phyloP scores from a whole-genome alignment of 331 rosid genomes.

The Rosa hybrid region DNA sequence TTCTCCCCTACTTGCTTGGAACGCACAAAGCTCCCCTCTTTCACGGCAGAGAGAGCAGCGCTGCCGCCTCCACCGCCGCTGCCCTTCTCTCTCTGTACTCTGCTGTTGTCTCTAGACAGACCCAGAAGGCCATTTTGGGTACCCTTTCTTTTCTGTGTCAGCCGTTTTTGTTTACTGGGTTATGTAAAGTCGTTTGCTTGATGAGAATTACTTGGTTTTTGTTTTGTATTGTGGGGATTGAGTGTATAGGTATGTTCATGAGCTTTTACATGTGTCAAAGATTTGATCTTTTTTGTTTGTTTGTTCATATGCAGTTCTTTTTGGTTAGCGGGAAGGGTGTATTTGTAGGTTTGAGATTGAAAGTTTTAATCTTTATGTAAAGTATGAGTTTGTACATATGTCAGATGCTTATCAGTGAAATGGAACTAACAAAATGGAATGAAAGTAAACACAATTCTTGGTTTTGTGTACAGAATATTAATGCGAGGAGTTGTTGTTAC shows the following conservation, averaged over 20 bases:
- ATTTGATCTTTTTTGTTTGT: background rate
- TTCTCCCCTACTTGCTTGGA: conserved; percentile 48
- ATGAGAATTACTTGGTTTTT: conserved; percentile 16
- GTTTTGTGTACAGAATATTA: background rate
- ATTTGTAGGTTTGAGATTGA: conserved; percentile 7
- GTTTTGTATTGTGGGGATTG: background rate
- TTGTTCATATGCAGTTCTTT: background rate
- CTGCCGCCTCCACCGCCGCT: conserved; percentile 33
- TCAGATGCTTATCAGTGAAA: background rate
- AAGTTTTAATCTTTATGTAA: conserved; percentile 1
- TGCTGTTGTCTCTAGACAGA: conserved; percentile 7
- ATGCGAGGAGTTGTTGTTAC: background rate
- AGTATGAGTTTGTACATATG: background rate
- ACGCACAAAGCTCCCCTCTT: conserved; percentile 16
- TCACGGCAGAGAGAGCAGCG: conserved; percentile 43
- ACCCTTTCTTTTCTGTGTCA: background rate
- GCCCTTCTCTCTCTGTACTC: background rate
- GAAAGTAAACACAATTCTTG: background rate
- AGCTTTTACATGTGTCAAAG: conserved; percentile 7
- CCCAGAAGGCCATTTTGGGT: conserved; percentile 7
- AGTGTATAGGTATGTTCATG: conserved; percentile 1
- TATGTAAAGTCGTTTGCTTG: conserved; percentile 8
- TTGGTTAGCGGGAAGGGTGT: background rate
- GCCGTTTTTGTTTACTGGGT: conserved; percentile 5
- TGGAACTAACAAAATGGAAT: background rate